A percentile compares a stretch with the other conserved stretches of the same genome.
These are phyloP conservation scores for Phoenix roebelenii DNA, from an alignment of 176 grass and related monocot genomes.

Conservation along the genomic window DNA sequence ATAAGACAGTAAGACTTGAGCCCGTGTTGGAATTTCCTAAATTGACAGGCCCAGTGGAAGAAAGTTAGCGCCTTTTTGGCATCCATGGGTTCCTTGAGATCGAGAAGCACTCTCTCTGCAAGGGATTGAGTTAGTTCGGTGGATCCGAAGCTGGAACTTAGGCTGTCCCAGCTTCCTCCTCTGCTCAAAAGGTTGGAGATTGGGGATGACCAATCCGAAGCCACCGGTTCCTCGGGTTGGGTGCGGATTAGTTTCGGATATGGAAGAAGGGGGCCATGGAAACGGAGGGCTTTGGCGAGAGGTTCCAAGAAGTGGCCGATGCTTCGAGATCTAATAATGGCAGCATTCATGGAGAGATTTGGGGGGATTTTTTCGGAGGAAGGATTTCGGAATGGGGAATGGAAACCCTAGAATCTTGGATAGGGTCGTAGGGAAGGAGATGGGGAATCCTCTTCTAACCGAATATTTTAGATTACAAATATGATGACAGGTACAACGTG, in stretches of 20 bases:
- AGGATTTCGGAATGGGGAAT: too few species aligned
- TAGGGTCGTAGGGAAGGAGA: too few species aligned
- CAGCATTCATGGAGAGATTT: too few species aligned
- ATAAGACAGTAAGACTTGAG: slow-evolving; percentile 54
- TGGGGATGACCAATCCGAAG: background rate
- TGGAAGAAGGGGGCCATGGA: background rate
- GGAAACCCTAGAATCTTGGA: too few species aligned
- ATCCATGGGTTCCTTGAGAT: slow-evolving; percentile 30
- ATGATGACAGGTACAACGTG: too few species aligned
- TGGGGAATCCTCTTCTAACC: too few species aligned
- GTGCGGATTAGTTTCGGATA: background rate
- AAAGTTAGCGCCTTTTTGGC: slow-evolving; percentile 66
- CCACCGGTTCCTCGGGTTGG: too few species aligned
- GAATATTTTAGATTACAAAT: too few species aligned
- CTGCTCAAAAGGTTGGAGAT: slow-evolving; percentile 45
- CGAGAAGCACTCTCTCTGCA: slow-evolving; percentile 42
- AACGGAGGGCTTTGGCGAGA: background rate
- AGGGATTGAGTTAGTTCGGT: slow-evolving; percentile 16
- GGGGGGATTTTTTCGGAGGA: too few species aligned
- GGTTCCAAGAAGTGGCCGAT: background rate
- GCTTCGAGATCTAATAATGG: too few species aligned
- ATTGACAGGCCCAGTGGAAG: slow-evolving; percentile 52
- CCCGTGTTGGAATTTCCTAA: slow-evolving; percentile 18
- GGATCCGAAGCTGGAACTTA: slow-evolving; percentile 37
- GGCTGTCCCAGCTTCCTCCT: slow-evolving; percentile 38